phyloP scores from a whole-genome alignment of 305 asterid genomes.

The Rubia occidens region DNA sequence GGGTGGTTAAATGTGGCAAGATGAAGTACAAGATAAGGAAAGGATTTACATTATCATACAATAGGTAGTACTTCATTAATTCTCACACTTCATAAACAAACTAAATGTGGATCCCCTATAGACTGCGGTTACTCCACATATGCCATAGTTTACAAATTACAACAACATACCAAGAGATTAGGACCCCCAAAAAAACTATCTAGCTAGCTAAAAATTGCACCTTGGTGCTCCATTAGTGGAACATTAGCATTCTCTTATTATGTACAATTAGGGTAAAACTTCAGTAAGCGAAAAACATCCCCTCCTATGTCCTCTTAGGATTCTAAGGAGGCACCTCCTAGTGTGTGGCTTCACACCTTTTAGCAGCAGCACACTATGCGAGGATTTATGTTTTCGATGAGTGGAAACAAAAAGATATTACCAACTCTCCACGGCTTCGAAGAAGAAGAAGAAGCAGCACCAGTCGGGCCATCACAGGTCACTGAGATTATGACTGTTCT shows the following conservation, averaged over 20 bases:
- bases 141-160: neutral
- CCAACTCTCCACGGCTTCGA: conserved; percentile 3
- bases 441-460: neutral
- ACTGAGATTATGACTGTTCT: conserved; percentile 4
- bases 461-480: conserved; percentile 11
- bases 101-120: conserved; percentile 1
- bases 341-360: conserved; percentile 17
- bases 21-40: neutral
- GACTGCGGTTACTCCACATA: conserved; percentile 2
- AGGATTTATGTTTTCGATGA: conserved; percentile 1
- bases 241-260: conserved; percentile 10
- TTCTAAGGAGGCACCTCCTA: conserved; percentile 25
- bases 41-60: neutral
- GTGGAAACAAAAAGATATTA: neutral
- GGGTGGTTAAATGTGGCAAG: neutral
- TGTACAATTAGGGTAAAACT: conserved; percentile 23
- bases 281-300: conserved; percentile 2
- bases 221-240: conserved; percentile 12
- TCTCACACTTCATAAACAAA: neutral
- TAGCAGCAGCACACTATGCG: neutral
- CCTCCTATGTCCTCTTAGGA: conserved; percentile 27
- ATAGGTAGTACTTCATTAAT: neutral
- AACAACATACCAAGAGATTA: neutral
- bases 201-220: conserved; percentile 14
- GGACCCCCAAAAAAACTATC: neutral